A percentile compares a stretch with the other conserved stretches of the same genome.
Evolutionary conservation across 2,329 filamentous ascomycete genomes (phyloP).

Genomic region (Alternaria incomplexa): DNA sequence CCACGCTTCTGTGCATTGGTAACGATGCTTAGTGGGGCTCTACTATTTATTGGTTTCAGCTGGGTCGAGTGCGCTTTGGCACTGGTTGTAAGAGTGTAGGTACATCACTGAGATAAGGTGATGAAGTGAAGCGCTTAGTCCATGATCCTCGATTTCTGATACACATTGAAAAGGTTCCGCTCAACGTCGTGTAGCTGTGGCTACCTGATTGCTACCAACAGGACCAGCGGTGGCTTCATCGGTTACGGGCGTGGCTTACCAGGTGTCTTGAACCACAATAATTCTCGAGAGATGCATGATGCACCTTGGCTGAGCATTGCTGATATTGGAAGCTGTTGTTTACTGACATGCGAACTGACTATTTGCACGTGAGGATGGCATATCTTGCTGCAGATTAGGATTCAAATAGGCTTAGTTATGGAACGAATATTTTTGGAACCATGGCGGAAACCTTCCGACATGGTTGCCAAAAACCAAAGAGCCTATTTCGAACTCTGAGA

Average conservation of each 20-base stretch:
- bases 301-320: background rate
- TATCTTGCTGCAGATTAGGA: too few relatives aligned
- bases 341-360: too few relatives aligned
- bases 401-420: background rate
- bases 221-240: background rate
- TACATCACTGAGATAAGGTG: background rate
- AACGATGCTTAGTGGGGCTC: background rate
- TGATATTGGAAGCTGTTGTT: background rate
- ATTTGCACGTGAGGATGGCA: too few relatives aligned
- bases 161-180: background rate
- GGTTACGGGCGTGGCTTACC: background rate
- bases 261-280: background rate
- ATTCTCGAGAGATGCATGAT: background rate
- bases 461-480: background rate
- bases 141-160: background rate
- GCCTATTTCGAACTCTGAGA: background rate
- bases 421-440: background rate
- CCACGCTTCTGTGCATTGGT: too few relatives aligned
- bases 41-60: background rate
- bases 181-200: background rate
- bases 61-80: background rate
- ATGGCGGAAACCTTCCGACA: background rate
- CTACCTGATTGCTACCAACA: background rate
- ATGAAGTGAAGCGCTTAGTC: background rate
- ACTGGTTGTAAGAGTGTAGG: background rate